Evolutionary conservation across 768 basidiomycete species (phyloP).

Genomic region (Tricholomella constricta): DNA sequence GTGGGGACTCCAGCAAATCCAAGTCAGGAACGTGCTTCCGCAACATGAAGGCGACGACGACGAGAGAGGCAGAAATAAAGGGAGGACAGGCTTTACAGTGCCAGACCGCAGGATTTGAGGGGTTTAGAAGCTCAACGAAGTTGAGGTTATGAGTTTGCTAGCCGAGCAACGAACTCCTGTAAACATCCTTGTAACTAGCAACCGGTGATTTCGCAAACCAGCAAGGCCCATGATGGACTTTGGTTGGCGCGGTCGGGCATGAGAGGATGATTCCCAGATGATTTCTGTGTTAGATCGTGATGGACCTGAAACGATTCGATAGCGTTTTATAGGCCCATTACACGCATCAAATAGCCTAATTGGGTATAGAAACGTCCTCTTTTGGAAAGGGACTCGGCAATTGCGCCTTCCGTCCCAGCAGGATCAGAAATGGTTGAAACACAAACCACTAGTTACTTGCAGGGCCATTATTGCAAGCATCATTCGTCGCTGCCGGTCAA

Average conservation of each 20-base stretch:
- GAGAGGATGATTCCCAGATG: neutral
- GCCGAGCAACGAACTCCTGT: slow-evolving; percentile 1
- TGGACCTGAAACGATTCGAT: slow-evolving; percentile 17
- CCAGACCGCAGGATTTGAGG: slow-evolving; percentile 24
- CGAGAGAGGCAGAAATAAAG: slow-evolving; percentile 4
- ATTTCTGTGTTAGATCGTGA: slow-evolving; percentile 9
- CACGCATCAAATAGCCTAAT: slow-evolving; percentile 6
- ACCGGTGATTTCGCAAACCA: slow-evolving; percentile 6
- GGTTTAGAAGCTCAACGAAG: slow-evolving; percentile 5
- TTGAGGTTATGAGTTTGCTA: neutral
- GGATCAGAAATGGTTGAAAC: slow-evolving; percentile 1
- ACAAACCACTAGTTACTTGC: neutral
- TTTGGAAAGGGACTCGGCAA: neutral
- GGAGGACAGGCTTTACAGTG: slow-evolving; percentile 24
- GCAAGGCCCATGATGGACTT: slow-evolving; percentile 1
- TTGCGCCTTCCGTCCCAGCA: neutral
- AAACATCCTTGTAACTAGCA: slow-evolving; percentile 8
- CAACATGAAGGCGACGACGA: slow-evolving; percentile 26
- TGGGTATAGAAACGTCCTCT: neutral
- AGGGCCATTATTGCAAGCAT: neutral
- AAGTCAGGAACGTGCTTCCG: slow-evolving; percentile 37
- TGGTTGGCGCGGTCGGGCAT: neutral
- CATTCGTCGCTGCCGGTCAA: too few species aligned
- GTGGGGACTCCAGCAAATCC: slow-evolving; percentile 41
- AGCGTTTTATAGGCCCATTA: neutral